Evolutionary conservation across 768 basidiomycete genomes (phyloP).

Genomic region (Mycena alexandri): DNA sequence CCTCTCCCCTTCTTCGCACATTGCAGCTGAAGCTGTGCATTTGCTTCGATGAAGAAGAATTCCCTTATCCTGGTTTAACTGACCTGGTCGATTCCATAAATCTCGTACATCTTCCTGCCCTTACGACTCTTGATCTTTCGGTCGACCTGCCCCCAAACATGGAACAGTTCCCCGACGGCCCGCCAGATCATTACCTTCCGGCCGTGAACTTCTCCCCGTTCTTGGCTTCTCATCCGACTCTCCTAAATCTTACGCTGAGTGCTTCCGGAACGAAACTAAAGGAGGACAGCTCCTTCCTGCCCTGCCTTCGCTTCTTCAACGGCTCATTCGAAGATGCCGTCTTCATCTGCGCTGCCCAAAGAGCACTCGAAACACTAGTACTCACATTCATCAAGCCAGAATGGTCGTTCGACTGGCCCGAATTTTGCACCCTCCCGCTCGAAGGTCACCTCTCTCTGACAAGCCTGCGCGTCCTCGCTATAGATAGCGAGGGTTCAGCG

Average conservation of each 20-base stretch:
- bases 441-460: neutral
- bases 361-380: neutral
- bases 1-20: slow-evolving; percentile 4
- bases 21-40: neutral
- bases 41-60: neutral
- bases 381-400: slow-evolving; percentile 1
- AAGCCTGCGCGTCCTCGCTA: neutral
- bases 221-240: slow-evolving; percentile 8
- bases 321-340: slow-evolving; percentile 10
- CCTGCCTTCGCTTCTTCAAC: slow-evolving; percentile 8
- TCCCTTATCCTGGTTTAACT: neutral
- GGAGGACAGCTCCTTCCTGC: neutral
- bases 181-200: neutral
- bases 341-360: neutral
- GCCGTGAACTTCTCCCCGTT: neutral
- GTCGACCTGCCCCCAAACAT: neutral
- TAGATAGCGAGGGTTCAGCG: neutral
- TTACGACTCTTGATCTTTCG: neutral
- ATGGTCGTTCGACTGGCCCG: neutral
- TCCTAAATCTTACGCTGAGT: neutral
- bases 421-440: neutral
- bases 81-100: slow-evolving; percentile 1
- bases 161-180: neutral
- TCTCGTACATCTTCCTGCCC: neutral
- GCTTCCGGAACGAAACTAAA: neutral